Evolutionary conservation across 257 asterid genomes (phyloP).

Genomic region (Jacaranda copaia): DNA sequence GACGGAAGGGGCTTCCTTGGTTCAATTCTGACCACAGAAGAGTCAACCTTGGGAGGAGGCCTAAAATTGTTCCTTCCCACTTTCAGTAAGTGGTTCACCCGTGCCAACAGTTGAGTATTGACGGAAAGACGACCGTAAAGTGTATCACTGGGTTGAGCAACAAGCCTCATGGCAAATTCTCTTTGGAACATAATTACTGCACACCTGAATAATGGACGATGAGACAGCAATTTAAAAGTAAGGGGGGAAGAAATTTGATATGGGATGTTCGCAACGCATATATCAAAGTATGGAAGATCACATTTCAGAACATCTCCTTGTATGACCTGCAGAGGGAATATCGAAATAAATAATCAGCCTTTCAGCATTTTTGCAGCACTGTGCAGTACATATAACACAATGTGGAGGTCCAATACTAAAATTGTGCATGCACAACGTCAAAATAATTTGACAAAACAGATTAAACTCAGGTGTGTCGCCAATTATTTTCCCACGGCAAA

Average conservation of each 20-base stretch:
- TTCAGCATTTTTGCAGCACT: not conserved
- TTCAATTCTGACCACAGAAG: constrained; percentile 93
- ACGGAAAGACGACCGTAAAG: constrained; percentile 96
- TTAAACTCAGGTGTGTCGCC: not conserved
- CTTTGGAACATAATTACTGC: constrained; percentile 97
- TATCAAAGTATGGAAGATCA: constrained; percentile 94
- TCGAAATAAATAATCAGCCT: constrained; percentile 10
- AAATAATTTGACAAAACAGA: not conserved
- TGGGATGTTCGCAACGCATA: constrained; percentile 95
- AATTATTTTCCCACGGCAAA: not conserved
- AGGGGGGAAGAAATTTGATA: constrained; percentile 97
- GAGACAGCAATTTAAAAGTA: constrained; percentile 83
- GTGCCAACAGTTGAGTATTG: constrained; percentile 83
- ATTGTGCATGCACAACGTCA: not conserved
- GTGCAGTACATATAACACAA: not conserved
- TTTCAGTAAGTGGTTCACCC: constrained; percentile 84
- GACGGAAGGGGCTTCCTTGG: constrained; percentile 85
- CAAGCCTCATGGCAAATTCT: constrained; percentile 96
- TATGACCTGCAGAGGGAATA: constrained; percentile 63
- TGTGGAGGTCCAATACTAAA: not conserved
- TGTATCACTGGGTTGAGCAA: constrained; percentile 92
- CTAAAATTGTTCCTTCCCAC: constrained; percentile 94
- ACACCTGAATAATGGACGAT: constrained; percentile 89
- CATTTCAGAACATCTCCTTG: constrained; percentile 95
- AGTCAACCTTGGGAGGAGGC: constrained; percentile 98